Evolutionary conservation across 208 protist genomes (phyloP), one percentile per base, ranked within the genome.

Genomic region (Baffinella frigidus): DNA sequence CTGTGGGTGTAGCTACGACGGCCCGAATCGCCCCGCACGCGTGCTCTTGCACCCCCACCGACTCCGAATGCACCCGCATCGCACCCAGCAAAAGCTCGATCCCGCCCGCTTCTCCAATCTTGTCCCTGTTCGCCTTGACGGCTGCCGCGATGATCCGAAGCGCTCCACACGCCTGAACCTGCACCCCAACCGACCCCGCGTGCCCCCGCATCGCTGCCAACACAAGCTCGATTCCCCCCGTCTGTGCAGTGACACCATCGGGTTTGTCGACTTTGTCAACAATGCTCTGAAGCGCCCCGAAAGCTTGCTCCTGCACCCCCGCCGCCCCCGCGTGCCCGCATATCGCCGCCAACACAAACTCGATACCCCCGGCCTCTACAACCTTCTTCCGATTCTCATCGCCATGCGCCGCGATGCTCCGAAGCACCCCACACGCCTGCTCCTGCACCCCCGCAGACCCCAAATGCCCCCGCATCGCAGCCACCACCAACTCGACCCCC

Each of bases 391-490:
- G n/a, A n/a, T n/a, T n/a, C n/a, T n/a, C n/a, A 10, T 2, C 56
- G 11, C 27, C 35, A 30, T 87, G 43, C 35, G 20, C 77, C 3
- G 77, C 77, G 44, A 92, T 36, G 72, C 81, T 92, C 30, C 71
- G 44, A 0, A 92, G 68, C 14, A 9, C 81, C 17, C 89, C 89
- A 67, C 67, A 74, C 3, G 64, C 89, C 30, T 92, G 89, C 51
- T 92, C 89, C 67, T 92, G 89, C 45, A 74, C 38, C n/a, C 45
- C 11, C 89, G 91, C 71, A 67, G 64, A 64, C 7, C 14, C n/a
- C 33, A 10, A 14, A 3, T n/a, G 89, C 33, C n/a, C 68, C 14
- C n/a, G 67, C 67, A 92, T 71, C 44, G 89, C 89, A 20, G 5
- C 83, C 14, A 90, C n/a, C 4, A 73, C 45, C 14, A 43, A 30